Evolutionary conservation across 2,329 filamentous ascomycete genomes (phyloP).

Genomic region (Ceratocystis papillata): DNA sequence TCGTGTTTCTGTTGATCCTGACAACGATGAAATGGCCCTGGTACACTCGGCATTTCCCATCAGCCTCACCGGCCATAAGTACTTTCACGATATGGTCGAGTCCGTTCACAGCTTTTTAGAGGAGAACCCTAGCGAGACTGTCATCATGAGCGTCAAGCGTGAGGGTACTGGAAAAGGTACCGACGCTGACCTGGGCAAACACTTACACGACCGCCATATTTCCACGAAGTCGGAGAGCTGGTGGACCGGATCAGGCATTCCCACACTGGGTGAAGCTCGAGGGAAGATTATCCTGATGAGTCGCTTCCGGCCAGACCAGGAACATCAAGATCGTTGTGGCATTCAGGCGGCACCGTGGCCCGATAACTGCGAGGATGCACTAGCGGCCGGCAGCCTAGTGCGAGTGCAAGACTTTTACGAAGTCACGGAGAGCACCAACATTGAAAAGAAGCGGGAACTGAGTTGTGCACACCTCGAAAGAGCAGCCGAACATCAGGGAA

Average conservation of each 20-base stretch:
- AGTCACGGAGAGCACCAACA: conserved; percentile 61
- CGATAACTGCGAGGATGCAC: conserved; percentile 73
- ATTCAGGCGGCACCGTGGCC: conserved; percentile 63
- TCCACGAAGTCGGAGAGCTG: conserved; percentile 48
- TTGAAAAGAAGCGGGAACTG: conserved; percentile 68
- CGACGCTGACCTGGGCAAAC: conserved; percentile 65
- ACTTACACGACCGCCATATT: conserved; percentile 64
- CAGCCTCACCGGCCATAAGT: conserved; percentile 68
- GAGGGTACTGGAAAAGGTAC: conserved; percentile 74
- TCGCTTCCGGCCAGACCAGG: conserved; percentile 58
- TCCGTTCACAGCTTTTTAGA: conserved; percentile 66
- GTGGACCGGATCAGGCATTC: conserved; percentile 69
- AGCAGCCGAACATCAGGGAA: conserved; percentile 40
- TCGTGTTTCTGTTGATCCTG: conserved; percentile 49
- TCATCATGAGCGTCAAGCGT: conserved; percentile 81
- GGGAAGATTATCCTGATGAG: conserved; percentile 77
- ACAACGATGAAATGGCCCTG: conserved; percentile 60
- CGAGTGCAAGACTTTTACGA: conserved; percentile 94
- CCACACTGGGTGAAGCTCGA: conserved; percentile 64
- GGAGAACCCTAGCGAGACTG: conserved; percentile 64
- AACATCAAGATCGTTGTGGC: conserved; percentile 40
- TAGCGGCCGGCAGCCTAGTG: conserved; percentile 58
- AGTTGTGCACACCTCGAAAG: conserved; percentile 66
- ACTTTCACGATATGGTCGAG: conserved; percentile 61
- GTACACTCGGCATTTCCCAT: conserved; percentile 89